These are phyloP conservation scores for Eucommia ulmoides DNA, from an alignment of 257 asterid genomes.

Conservation along the genomic window DNA sequence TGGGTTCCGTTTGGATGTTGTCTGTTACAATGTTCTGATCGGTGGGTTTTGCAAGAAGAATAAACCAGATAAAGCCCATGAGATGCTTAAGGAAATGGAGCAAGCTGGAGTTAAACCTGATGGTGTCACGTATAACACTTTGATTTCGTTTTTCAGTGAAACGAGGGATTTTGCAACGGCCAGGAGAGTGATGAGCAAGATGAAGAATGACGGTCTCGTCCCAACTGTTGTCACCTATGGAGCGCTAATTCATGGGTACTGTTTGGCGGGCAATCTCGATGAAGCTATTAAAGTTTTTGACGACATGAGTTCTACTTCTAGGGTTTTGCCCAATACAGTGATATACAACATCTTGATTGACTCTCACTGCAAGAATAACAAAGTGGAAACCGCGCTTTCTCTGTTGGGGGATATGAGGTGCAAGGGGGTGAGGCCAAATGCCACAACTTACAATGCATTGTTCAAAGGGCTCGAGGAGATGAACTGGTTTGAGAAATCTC, in stretches of 20 bases:
- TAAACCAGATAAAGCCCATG: conserved; percentile 42
- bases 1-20: conserved; percentile 49
- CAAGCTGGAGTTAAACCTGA: conserved; percentile 49
- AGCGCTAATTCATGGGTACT: conserved; percentile 56
- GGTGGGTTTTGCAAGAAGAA: conserved; percentile 62
- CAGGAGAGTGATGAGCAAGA: conserved; percentile 30
- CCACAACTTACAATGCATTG: conserved; percentile 61
- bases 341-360: conserved; percentile 61
- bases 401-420: conserved; percentile 63
- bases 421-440: conserved; percentile 47
- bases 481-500: conserved; percentile 52
- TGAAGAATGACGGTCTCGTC: conserved; percentile 37
- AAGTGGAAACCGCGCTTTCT: conserved; percentile 46
- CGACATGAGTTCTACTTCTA: conserved; percentile 35
- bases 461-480: conserved; percentile 56
- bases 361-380: conserved; percentile 50
- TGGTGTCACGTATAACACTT: conserved; percentile 55
- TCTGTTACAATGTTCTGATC: conserved; percentile 55
- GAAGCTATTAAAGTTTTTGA: conserved; percentile 49
- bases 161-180: conserved; percentile 49
- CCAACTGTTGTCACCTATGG: conserved; percentile 76
- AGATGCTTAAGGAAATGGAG: conserved; percentile 55
- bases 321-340: conserved; percentile 44
- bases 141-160: conserved; percentile 49
- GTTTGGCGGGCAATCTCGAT: conserved; percentile 31